These are phyloP conservation scores for Pseudocercospora crystallina DNA, from an alignment of 2,329 filamentous ascomycete genomes.

Conservation along the genomic window DNA sequence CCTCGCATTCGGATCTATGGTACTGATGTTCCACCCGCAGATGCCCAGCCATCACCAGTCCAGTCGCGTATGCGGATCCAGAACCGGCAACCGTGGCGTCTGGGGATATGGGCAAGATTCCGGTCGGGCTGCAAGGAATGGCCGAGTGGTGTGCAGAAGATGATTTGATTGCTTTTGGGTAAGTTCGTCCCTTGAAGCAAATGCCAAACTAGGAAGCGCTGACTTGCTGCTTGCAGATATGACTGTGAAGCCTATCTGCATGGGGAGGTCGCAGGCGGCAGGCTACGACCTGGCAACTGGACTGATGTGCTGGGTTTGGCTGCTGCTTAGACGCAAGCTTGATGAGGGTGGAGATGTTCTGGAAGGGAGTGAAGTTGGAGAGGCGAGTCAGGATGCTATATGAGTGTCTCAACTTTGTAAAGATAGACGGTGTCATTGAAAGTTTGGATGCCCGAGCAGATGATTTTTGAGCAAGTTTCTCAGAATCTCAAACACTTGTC, in stretches of 20 bases:
- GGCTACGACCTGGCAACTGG: conserved; percentile 38
- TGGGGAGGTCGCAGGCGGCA: conserved; percentile 37
- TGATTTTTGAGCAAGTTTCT: too few relatives aligned
- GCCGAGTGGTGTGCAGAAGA: conserved; percentile 57
- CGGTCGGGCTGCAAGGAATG: conserved; percentile 56
- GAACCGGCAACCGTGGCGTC: conserved; percentile 28
- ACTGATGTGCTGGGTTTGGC: conserved; percentile 40
- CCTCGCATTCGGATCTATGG: too few relatives aligned
- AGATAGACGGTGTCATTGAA: too few relatives aligned
- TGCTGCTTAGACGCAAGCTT: not conserved
- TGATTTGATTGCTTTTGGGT: conserved; percentile 51
- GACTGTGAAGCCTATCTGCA: conserved; percentile 52
- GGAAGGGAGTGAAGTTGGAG: too few relatives aligned
- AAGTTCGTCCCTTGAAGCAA: too few relatives aligned
- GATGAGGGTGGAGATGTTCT: too few relatives aligned
- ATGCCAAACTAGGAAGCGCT: too few relatives aligned
- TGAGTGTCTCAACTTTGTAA: too few relatives aligned
- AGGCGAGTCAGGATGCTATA: too few relatives aligned
- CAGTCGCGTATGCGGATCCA: conserved; percentile 68
- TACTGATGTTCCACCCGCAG: too few relatives aligned
- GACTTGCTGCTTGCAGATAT: conserved; percentile 22
- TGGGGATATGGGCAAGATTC: conserved; percentile 49
- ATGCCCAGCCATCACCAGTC: conserved; percentile 71
- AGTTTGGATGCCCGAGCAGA: too few relatives aligned
- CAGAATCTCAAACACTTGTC: too few relatives aligned